phyloP scores from a whole-genome alignment of 352 stramenopile genomes.

The Pythium phragmiticola region DNA sequence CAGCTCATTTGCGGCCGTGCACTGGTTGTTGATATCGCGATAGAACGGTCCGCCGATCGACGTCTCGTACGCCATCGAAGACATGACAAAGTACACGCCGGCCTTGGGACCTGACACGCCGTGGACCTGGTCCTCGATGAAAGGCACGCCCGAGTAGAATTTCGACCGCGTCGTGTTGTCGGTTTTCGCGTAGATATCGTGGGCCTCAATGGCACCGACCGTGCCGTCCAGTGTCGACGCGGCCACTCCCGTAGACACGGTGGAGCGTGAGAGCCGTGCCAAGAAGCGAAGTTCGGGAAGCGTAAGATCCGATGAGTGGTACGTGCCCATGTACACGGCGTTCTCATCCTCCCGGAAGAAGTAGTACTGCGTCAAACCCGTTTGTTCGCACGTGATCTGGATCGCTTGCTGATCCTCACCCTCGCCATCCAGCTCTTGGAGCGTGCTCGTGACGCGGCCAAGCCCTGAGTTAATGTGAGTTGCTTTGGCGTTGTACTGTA shows the following conservation, averaged over 20 bases:
- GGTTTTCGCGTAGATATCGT: slow-evolving; percentile 38
- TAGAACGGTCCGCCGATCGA: slow-evolving; percentile 49
- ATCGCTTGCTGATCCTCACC: slow-evolving; percentile 34
- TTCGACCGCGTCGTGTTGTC: slow-evolving; percentile 40
- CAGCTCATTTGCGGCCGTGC: slow-evolving; percentile 45
- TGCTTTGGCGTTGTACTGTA: slow-evolving; percentile 44
- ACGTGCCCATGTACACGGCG: slow-evolving; percentile 54
- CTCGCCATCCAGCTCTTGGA: slow-evolving; percentile 32
- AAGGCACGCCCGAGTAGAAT: slow-evolving; percentile 39
- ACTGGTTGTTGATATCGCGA: slow-evolving; percentile 61
- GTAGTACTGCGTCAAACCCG: slow-evolving; percentile 48
- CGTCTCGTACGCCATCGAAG: slow-evolving; percentile 41
- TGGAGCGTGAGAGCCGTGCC: slow-evolving; percentile 35
- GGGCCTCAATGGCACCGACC: slow-evolving; percentile 37
- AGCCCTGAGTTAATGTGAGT: slow-evolving; percentile 49
- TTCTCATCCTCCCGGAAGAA: slow-evolving; percentile 56
- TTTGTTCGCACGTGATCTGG: slow-evolving; percentile 37
- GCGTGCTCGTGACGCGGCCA: slow-evolving; percentile 30
- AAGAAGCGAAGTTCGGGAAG: slow-evolving; percentile 50
- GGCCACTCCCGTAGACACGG: slow-evolving; percentile 35
- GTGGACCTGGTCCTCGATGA: slow-evolving; percentile 41
- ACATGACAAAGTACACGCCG: slow-evolving; percentile 56
- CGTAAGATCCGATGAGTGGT: slow-evolving; percentile 35
- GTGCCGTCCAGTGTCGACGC: slow-evolving; percentile 38
- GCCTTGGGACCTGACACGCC: slow-evolving; percentile 36